Base-by-base conservation (phyloP, 2,329 filamentous ascomycete species). In the Ascochyta viciae-villosae region DNA sequence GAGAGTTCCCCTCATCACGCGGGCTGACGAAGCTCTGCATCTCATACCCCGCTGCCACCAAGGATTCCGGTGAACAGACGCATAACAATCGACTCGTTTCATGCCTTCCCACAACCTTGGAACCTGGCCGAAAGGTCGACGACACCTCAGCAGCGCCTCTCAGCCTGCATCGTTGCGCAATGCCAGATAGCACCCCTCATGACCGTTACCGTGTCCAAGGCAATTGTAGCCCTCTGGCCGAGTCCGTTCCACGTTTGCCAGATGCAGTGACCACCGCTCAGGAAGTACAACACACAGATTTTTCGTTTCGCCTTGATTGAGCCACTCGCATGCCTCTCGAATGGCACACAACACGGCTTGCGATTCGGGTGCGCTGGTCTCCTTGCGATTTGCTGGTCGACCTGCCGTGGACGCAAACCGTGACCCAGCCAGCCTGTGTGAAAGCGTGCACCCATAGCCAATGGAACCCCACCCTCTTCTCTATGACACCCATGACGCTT, bases 1-100 rank as follows among this genome's bases (percentile, higher is more conserved):
- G 55, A 55, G 61, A 49, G 39, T 50, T 51, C 55, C 58, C 58
- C 49, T 58, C 58, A 63, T 67, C 61, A 63, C 61, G 62, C 64
- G 60, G 52, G 59, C 61, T 58, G 60, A 58, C 57, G 39, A 59
- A 61, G 57, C 57, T 48, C 59, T 63, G 64, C 62, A 58, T 57
- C 60, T 47, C 50, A 50, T 49, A 59, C 61, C 46, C 60, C 58
- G 61, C 62, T 51, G 56, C 55, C 52, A 55, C 54, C 50, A 48
- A 50, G 35, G 37, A 53, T 63, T 70, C 67, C 67, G 68, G 66
- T 70, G 63, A 71, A 63, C 46, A 64, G 53, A 64, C 47, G 62
- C 62, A 66, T 41, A 48, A 33, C 49, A 19, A 59, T 61, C 58
- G 56, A 59, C 31, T 51, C 33, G 38, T 51, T 15, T 39, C 24